A percentile compares a stretch with the other conserved stretches of the same genome.
Evolutionary conservation across 2,329 filamentous ascomycete species (phyloP).

Genomic region (Epichloe sibirici): DNA sequence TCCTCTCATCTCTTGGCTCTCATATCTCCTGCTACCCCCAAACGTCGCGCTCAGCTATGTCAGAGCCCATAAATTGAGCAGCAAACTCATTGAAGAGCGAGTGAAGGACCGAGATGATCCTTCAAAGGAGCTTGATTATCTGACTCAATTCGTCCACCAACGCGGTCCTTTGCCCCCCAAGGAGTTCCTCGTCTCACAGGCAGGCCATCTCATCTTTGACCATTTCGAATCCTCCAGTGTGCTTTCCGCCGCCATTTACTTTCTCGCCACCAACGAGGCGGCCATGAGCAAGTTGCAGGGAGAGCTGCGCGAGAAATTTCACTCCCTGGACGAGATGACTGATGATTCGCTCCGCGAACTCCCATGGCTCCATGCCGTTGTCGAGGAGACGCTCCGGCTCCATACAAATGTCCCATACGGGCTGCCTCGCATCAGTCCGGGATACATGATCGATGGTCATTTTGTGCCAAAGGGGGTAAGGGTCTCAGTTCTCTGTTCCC

Average conservation of each 20-base stretch:
- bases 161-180: background rate
- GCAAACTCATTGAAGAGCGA: background rate
- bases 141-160: background rate
- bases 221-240: background rate
- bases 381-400: background rate
- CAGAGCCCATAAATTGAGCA: background rate
- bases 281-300: background rate
- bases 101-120: background rate
- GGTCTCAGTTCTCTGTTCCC: too few relatives aligned
- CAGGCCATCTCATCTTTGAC: background rate
- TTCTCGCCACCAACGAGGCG: background rate
- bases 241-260: background rate
- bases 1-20: background rate
- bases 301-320: background rate
- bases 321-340: background rate
- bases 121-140: background rate
- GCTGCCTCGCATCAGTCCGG: background rate
- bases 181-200: background rate
- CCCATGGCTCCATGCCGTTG: background rate
- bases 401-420: background rate
- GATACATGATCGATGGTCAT: background rate
- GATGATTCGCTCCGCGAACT: background rate
- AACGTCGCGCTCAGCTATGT: background rate
- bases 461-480: background rate
- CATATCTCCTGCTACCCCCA: background rate